These are phyloP conservation scores for Penicillium verrucosum DNA, from an alignment of 2,329 filamentous ascomycete genomes.

Conservation along the genomic window DNA sequence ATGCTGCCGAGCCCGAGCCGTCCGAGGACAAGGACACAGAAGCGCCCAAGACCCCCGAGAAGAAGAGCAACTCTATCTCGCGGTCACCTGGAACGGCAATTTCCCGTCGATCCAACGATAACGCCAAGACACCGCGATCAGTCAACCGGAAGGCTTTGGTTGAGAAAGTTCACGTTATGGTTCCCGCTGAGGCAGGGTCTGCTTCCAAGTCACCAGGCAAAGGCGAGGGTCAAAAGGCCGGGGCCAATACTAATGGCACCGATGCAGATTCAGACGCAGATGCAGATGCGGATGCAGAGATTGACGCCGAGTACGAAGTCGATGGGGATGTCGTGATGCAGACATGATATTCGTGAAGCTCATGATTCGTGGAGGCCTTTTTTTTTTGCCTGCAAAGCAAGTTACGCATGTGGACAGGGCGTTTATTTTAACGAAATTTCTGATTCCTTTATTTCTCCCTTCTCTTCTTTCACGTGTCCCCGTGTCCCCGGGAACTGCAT, in stretches of 20 bases:
- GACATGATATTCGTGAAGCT: conserved; percentile 19
- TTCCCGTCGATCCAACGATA: conserved; percentile 14
- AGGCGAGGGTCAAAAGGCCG: conserved; percentile 8
- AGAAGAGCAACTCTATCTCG: conserved; percentile 12
- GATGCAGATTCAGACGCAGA: conserved; percentile 15
- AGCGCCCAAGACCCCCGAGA: conserved; percentile 14
- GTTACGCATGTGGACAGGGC: conserved; percentile 28
- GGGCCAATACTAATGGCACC: conserved; percentile 20
- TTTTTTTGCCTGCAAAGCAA: conserved; percentile 9
- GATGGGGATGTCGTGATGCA: conserved; percentile 32
- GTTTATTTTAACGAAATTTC: conserved; percentile 16
- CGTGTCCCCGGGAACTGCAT: neutral
- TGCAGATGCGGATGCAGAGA: conserved; percentile 30
- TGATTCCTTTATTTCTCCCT: conserved; percentile 5
- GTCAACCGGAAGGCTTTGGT: conserved; percentile 22
- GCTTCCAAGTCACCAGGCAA: conserved; percentile 15
- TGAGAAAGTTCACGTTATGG: conserved; percentile 26
- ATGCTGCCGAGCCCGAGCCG: neutral
- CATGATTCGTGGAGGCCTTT: neutral
- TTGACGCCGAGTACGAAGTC: conserved; percentile 24
- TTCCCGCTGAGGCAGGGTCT: conserved; percentile 27
- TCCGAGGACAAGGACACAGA: conserved; percentile 5
- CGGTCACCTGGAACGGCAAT: conserved; percentile 16
- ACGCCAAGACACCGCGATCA: conserved; percentile 17
- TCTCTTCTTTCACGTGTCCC: conserved; percentile 2